Percentiles rank a stretch among this genome's conserved stretches.
Evolutionary conservation across 345 rosid species (phyloP).

Genomic region (Populus nigra): DNA sequence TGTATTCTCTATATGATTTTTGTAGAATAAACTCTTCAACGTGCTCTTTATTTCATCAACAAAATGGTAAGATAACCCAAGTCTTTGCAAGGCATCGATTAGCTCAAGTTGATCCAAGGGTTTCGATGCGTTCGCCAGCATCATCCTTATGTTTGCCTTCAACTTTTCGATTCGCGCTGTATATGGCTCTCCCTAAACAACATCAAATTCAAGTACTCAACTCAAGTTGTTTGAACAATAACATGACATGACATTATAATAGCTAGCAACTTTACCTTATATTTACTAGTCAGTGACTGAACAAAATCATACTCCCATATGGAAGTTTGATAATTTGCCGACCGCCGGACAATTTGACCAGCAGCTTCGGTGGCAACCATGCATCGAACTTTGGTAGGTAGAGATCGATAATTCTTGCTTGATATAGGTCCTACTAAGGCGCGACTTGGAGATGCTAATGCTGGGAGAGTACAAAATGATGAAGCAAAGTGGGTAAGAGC

Average conservation of each 20-base stretch:
- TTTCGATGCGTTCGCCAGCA: neutral
- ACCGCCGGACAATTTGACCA: neutral
- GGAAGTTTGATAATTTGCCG: conserved; percentile 12
- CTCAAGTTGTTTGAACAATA: neutral
- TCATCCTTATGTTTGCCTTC: conserved; percentile 5
- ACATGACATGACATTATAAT: neutral
- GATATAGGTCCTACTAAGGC: no score
- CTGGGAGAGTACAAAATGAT: no score
- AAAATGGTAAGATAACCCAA: conserved; percentile 14
- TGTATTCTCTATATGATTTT: no score
- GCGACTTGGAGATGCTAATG: no score
- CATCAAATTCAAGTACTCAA: neutral
- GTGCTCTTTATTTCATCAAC: neutral
- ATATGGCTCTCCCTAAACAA: conserved; percentile 9
- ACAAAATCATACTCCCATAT: conserved; percentile 16
- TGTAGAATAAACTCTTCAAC: neutral
- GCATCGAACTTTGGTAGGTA: no score
- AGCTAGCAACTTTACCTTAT: neutral
- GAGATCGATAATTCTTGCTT: no score
- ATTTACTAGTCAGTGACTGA: conserved; percentile 8
- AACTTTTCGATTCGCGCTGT: neutral
- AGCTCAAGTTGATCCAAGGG: conserved; percentile 6
- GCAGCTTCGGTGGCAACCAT: no score
- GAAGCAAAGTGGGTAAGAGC: no score
- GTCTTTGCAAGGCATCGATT: conserved; percentile 14